Evolutionary conservation across 192 early-diverging fungal species (phyloP).

Genomic region (Gryganskiella cystojenkinii): DNA sequence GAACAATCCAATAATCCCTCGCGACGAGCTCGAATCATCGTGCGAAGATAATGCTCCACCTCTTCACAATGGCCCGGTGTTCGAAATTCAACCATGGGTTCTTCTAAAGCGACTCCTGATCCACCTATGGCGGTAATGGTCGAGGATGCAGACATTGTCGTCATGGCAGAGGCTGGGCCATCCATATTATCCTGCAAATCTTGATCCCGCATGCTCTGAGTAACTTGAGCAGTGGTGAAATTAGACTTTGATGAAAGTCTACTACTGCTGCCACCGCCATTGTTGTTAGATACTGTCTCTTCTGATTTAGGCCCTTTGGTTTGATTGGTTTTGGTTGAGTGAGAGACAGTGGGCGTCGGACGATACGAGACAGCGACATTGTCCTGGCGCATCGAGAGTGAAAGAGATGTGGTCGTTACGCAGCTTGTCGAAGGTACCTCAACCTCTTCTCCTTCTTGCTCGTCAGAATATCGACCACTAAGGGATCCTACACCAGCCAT

Average conservation of each 20-base stretch:
- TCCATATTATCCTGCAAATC: no score
- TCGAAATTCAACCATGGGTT: not conserved
- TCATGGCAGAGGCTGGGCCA: no score
- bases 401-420: constrained; percentile 39
- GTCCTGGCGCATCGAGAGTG: constrained; percentile 40
- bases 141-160: no score
- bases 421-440: constrained; percentile 48
- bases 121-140: no score
- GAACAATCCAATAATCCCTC: constrained; percentile 1
- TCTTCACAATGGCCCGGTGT: constrained; percentile 10
- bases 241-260: no score
- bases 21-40: constrained; percentile 7
- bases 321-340: constrained; percentile 3
- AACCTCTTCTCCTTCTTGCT: constrained; percentile 49
- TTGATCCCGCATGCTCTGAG: no score
- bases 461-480: constrained; percentile 35
- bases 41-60: constrained; percentile 11
- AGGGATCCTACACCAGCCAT: constrained; percentile 44
- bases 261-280: no score
- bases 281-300: no score
- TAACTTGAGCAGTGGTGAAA: no score
- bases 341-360: no score
- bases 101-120: no score
- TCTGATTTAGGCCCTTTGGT: not conserved
- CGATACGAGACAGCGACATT: constrained; percentile 7